These are phyloP conservation scores for Trapa incisa DNA, from an alignment of 345 rosid species.

Conservation along the genomic window DNA sequence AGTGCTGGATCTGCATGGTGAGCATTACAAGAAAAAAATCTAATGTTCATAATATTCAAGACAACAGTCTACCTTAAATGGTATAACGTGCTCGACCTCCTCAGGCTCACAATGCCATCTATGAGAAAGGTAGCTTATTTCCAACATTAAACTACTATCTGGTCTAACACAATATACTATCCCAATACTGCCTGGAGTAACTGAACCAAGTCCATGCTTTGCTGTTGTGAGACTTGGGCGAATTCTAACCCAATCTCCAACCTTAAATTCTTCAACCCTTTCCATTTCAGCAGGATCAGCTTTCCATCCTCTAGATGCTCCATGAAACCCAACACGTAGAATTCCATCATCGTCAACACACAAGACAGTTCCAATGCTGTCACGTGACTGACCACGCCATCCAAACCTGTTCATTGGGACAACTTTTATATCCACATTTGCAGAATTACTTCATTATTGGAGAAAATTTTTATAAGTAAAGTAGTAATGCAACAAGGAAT, in stretches of 20 bases:
- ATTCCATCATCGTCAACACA: slow-evolving; percentile 99
- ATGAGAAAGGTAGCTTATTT: slow-evolving; percentile 75
- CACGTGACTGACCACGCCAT: slow-evolving; percentile 86
- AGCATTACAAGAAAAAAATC: background rate
- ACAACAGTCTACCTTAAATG: slow-evolving; percentile 53
- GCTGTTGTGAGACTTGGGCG: slow-evolving; percentile 86
- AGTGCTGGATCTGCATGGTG: background rate
- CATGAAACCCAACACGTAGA: slow-evolving; percentile 95
- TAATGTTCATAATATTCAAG: background rate
- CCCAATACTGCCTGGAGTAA: slow-evolving; percentile 93
- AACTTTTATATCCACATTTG: background rate
- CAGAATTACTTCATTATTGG: background rate
- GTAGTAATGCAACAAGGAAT: background rate
- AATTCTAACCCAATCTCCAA: slow-evolving; percentile 97
- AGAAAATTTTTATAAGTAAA: background rate
- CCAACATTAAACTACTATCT: slow-evolving; percentile 81
- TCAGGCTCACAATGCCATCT: slow-evolving; percentile 99
- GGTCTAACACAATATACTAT: slow-evolving; percentile 90
- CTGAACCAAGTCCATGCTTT: slow-evolving; percentile 89
- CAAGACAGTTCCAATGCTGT: slow-evolving; percentile 87
- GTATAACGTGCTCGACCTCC: slow-evolving; percentile 81
- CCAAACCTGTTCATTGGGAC: slow-evolving; percentile 48
- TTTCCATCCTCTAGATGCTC: slow-evolving; percentile 99
- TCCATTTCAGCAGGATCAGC: slow-evolving; percentile 99
- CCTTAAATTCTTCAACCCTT: slow-evolving; percentile 98